A percentile compares a stretch with the other conserved stretches of the same genome.
Evolutionary conservation across 305 asterid genomes (phyloP).

Genomic region (Fraxinus baroniana): DNA sequence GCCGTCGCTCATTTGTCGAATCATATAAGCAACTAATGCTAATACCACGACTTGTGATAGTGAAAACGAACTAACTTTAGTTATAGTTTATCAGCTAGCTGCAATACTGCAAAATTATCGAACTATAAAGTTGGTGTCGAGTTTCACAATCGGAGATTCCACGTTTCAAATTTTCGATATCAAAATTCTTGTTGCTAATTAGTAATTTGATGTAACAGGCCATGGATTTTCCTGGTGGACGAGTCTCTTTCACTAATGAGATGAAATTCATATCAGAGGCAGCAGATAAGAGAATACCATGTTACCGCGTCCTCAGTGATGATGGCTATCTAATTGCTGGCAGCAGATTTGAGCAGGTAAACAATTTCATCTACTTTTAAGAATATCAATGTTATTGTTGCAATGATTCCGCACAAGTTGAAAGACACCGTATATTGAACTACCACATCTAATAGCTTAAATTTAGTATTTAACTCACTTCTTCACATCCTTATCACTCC

Average conservation of each 20-base stretch:
- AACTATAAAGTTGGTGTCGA: background rate
- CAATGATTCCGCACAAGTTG: background rate
- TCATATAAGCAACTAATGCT: background rate
- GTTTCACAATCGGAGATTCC: background rate
- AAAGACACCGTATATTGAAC: background rate
- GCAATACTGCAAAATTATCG: background rate
- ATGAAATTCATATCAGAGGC: slow-evolving; percentile 70
- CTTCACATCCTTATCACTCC: background rate
- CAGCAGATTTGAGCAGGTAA: slow-evolving; percentile 53
- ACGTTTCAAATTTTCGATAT: background rate
- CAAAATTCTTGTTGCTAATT: background rate
- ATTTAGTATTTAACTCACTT: background rate
- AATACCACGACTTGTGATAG: background rate
- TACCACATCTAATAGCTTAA: background rate
- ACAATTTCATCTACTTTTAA: background rate
- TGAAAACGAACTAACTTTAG: background rate
- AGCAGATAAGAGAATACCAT: slow-evolving; percentile 62
- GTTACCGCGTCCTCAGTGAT: slow-evolving; percentile 81
- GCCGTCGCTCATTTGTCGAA: background rate
- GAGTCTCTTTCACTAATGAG: slow-evolving; percentile 50
- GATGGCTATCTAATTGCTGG: slow-evolving; percentile 57
- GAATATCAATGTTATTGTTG: background rate
- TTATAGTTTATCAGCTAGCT: background rate
- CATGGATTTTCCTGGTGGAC: slow-evolving; percentile 84
- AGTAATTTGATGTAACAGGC: slow-evolving; percentile 36